Base-by-base conservation (phyloP, 306 rosid species). In the Pueraria montana region DNA sequence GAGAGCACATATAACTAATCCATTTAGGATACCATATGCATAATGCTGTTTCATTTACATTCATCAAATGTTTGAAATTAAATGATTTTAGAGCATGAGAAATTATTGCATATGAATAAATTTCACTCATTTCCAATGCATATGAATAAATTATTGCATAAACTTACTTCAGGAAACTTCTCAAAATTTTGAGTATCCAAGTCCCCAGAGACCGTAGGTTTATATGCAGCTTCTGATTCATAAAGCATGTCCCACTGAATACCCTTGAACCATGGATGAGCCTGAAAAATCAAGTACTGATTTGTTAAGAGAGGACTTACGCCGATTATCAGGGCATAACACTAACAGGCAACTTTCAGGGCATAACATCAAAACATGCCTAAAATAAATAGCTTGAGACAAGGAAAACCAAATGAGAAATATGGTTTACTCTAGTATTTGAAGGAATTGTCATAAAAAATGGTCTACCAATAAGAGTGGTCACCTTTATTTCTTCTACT, bases 141-240 rank as follows among this genome's bases (percentile, higher is more conserved):
- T 53, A 34, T 34, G 40, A 34, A 34, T 34, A 34, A 34, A 34
- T 27, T 27, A 27, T 27, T 34, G 40, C 8, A 34, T 34, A 34
- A 34, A 34, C 99, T 91, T 89, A 96, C 99, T 48, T 96, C 98
- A 40, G 97, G 97, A 87, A 96, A 96, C 89, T 96, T 96, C 80
- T 96, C 99, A 12, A 96, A 96, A 85, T 96, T 96, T 86, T 94
- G 99, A 7, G 99, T 96, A 90, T 96, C 99, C 86, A 89, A 86
- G 77, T 94, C 99, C 82, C 99, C 97, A 46, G 74, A 83, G 70
- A 96, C 98, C 6, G 85, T 92, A 84, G 99, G 99, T 77, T 81
- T 90, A 86, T 91, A 91, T 18, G 97, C 98, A 66, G 99, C 97
- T 85, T 96, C 99, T 68, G 77, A 79, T 90, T 96, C 99, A 86